A percentile compares a stretch with the other conserved stretches of the same genome.
Evolutionary conservation across 164 flowering plant species (phyloP).

Genomic region (Annona squamosa): DNA sequence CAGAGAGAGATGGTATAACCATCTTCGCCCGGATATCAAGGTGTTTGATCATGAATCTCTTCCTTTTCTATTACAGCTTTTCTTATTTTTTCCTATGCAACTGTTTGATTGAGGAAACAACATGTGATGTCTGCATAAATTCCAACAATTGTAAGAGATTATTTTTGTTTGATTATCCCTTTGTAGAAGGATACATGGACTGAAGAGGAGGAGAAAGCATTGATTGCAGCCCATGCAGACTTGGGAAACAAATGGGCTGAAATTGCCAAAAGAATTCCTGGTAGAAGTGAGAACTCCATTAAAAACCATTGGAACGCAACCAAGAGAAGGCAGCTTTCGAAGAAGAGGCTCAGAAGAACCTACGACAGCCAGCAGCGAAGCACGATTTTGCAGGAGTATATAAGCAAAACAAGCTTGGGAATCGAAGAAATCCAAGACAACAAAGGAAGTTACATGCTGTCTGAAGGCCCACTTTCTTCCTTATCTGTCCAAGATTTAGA

Average conservation of each 20-base stretch:
- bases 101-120: background rate
- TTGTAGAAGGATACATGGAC: constrained; percentile 12
- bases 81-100: too few species aligned
- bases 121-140: background rate
- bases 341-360: constrained; percentile 1
- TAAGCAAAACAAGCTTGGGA: background rate
- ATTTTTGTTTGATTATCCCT: background rate
- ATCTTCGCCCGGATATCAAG: constrained; percentile 45
- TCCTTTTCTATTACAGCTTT: background rate
- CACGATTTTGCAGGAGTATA: constrained; percentile 14
- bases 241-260: constrained; percentile 15
- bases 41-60: constrained; percentile 10
- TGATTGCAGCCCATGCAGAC: constrained; percentile 12
- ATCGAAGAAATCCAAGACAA: background rate
- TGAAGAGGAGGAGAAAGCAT: constrained; percentile 9
- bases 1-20: constrained; percentile 57
- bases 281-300: constrained; percentile 11
- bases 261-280: constrained; percentile 12
- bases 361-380: background rate
- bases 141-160: too few species aligned
- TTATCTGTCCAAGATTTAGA: background rate
- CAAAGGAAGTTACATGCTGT: background rate
- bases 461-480: background rate
- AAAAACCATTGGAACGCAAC: constrained; percentile 17
- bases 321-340: constrained; percentile 9